phyloP scores from a whole-genome alignment of 805 yeast genomes.

The Cyberlindnera maclurae region DNA sequence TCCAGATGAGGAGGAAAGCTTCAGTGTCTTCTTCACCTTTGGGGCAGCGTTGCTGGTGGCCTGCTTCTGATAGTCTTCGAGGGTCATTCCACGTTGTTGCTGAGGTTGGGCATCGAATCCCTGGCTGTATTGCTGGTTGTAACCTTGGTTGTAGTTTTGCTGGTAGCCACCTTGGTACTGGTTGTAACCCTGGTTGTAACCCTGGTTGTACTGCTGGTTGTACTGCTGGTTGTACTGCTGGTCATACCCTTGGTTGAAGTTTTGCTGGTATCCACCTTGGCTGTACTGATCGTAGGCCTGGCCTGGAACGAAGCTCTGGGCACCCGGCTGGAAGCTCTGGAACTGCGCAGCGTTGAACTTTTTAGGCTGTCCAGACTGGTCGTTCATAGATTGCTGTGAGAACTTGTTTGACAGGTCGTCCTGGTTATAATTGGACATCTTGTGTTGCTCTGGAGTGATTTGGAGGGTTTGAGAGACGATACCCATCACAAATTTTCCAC shows the following conservation, averaged over 20 bases:
- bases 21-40: slow-evolving; percentile 52
- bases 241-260: slow-evolving; percentile 14
- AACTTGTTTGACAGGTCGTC: slow-evolving; percentile 27
- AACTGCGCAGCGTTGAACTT: slow-evolving; percentile 45
- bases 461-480: background rate
- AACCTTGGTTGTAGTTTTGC: slow-evolving; percentile 23
- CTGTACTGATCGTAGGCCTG: slow-evolving; percentile 25
- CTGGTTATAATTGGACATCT: slow-evolving; percentile 22
- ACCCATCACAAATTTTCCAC: background rate
- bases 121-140: slow-evolving; percentile 10
- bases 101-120: slow-evolving; percentile 18
- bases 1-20: slow-evolving; percentile 57
- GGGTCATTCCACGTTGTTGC: slow-evolving; percentile 53
- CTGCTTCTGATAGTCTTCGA: slow-evolving; percentile 77
- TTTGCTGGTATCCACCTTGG: slow-evolving; percentile 15
- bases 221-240: slow-evolving; percentile 11
- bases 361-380: slow-evolving; percentile 23
- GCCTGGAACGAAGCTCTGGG: slow-evolving; percentile 32
- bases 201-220: slow-evolving; percentile 11
- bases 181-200: slow-evolving; percentile 10
- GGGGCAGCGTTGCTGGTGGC: slow-evolving; percentile 22
- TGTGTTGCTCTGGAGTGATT: background rate
- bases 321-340: slow-evolving; percentile 41
- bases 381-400: slow-evolving; percentile 24
- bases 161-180: slow-evolving; percentile 15